Evolutionary conservation across 2,329 filamentous ascomycete species (phyloP), one percentile per base, ranked within the genome.

Genomic region (Epichloe glyceriae): DNA sequence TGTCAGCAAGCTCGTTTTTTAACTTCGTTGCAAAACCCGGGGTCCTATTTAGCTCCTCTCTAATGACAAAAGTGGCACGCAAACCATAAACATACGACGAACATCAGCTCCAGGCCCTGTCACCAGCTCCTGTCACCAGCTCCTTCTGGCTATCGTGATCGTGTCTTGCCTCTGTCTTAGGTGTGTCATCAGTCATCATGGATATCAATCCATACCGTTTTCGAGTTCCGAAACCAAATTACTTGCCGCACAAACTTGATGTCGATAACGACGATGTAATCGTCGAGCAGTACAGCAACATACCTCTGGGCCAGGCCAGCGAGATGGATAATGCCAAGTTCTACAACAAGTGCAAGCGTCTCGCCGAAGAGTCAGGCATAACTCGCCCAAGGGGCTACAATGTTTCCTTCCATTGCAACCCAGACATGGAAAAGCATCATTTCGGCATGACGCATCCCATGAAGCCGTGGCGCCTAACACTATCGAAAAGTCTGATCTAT

Each of bases 381-480:
- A 80, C 82, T 49, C 79, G 82, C 37, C 90, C 91, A 2, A 83
- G 85, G 62, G 90, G 89, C 58, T 90, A 94, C 70, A 89, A 79
- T 34, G 91, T 98, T 45, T 96, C 91, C 10, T 97, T 90, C 69
- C 93, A 98, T 67, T 88, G 89, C 70, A 96, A 96, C 62, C 87
- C 90, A 1, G 83, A 88, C 53, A 94, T 97, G 65, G 93, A 98
- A 70, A 86, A 86, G 64, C 91, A 97, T 68, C 93, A 98, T 67
- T 98, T 98, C 66, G 93, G 93, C 57, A 85, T 88, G 70, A 90
- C 88, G 10, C 93, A 98, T 72, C 93, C 93, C 19, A 98, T 98
- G 93, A 98, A 98, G 67, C 93, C 93, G 53, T 97, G 93, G 91
- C 87, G 93, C 37, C 73, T 98, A 56, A 96, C 90, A 15, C 77